Percentiles rank a stretch among this genome's conserved stretches.
Conservation (phyloP, 2,329 filamentous ascomycete species). For the Pleoardoris graminearum region DNA sequence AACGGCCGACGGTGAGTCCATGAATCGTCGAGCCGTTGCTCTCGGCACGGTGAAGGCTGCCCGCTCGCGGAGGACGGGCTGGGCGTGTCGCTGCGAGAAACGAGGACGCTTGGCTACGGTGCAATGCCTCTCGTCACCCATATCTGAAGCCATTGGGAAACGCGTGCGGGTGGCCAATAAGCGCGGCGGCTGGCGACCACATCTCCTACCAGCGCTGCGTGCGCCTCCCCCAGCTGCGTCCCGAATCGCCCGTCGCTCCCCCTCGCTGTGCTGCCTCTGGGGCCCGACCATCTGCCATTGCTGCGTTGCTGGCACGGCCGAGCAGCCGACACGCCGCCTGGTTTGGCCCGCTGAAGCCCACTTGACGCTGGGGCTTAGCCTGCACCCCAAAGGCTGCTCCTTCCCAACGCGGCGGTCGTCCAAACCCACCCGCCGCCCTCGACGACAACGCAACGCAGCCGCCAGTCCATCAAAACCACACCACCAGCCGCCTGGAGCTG, state of each 20-base stretch:
- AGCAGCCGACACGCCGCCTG: constrained; percentile 1
- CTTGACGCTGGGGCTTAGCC: constrained; percentile 2
- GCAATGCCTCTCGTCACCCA: background rate
- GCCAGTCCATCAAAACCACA: background rate
- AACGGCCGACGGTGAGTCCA: background rate
- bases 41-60: background rate
- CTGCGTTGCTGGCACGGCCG: constrained; percentile 1
- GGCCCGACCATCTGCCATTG: background rate
- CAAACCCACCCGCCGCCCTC: background rate
- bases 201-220: background rate
- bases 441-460: background rate
- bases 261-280: background rate
- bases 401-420: constrained; percentile 6
- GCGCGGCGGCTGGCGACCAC: background rate
- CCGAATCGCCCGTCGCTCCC: background rate
- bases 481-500: background rate
- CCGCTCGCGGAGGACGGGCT: background rate
- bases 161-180: constrained; percentile 1
- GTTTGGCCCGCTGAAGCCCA: background rate
- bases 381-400: background rate
- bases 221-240: constrained; percentile 2
- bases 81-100: background rate
- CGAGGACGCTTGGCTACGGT: background rate
- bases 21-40: background rate
- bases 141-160: constrained; percentile 1